phyloP scores from a whole-genome alignment of 2,329 filamentous ascomycete species.

The Stagonosporopsis rhizophila region DNA sequence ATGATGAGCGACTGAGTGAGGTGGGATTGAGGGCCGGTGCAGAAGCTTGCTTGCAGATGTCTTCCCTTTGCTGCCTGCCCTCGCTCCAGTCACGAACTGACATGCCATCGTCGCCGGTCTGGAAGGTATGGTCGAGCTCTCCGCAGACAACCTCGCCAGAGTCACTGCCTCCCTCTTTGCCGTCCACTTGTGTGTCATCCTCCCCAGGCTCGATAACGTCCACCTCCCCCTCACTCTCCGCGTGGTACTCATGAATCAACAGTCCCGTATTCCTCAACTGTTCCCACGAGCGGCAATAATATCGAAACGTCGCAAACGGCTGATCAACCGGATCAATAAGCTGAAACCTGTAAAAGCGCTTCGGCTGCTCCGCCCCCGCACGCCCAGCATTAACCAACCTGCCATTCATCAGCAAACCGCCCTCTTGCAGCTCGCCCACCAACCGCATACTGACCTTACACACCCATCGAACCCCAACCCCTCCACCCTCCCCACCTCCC shows the following conservation, averaged over 20 bases:
- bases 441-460: slow-evolving; percentile 38
- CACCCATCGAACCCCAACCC: slow-evolving; percentile 25
- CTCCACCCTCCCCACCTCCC: slow-evolving; percentile 36
- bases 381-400: slow-evolving; percentile 50
- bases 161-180: background rate
- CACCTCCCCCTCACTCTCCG: slow-evolving; percentile 29
- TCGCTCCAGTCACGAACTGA: background rate
- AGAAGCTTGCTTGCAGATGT: background rate
- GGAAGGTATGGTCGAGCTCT: background rate
- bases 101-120: background rate
- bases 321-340: slow-evolving; percentile 57
- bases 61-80: background rate
- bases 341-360: slow-evolving; percentile 57
- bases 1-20: background rate
- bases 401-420: background rate
- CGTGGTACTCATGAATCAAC: slow-evolving; percentile 20
- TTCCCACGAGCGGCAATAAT: slow-evolving; percentile 45
- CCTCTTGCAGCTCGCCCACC: background rate
- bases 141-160: background rate
- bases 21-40: background rate
- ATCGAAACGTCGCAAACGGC: slow-evolving; percentile 57
- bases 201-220: slow-evolving; percentile 39
- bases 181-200: background rate
- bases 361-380: slow-evolving; percentile 50
- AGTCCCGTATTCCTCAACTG: slow-evolving; percentile 36